Conservation (phyloP, 306 rosid genomes). For the Parietaria judaica region DNA sequence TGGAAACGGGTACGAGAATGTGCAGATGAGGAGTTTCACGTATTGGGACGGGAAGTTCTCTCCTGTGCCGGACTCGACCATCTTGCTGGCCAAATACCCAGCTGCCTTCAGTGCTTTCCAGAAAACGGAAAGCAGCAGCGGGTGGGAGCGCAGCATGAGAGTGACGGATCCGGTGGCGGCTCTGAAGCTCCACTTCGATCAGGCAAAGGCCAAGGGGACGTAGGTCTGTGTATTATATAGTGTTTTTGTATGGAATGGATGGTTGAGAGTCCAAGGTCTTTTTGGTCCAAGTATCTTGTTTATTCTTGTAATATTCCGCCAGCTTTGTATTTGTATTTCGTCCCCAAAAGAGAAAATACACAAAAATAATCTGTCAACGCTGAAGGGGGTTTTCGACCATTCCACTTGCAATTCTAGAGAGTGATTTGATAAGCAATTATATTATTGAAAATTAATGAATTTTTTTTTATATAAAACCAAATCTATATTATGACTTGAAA, state of each 20-base stretch:
- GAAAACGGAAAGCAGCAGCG: conserved; percentile 47
- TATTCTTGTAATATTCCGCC: conserved; percentile 56
- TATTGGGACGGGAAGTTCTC: conserved; percentile 66
- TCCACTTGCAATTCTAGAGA: too few relatives aligned
- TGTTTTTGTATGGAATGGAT: conserved; percentile 39
- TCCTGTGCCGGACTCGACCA: conserved; percentile 65
- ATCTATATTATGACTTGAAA: too few relatives aligned
- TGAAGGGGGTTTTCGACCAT: conserved; percentile 27
- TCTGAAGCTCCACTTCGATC: conserved; percentile 68
- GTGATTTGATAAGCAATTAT: too few relatives aligned
- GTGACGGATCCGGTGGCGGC: conserved; percentile 94
- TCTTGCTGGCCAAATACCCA: conserved; percentile 80
- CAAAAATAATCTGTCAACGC: conserved; percentile 56
- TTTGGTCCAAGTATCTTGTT: conserved; percentile 33
- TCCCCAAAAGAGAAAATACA: conserved; percentile 52
- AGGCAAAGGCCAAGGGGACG: conserved; percentile 66
- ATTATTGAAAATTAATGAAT: too few relatives aligned
- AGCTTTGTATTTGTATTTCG: conserved; percentile 73
- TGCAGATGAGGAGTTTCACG: conserved; percentile 47
- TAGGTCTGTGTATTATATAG: conserved; percentile 58
- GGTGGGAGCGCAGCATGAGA: conserved; percentile 56
- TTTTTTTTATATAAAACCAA: too few relatives aligned
- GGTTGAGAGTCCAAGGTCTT: conserved; percentile 29
- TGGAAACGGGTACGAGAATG: conserved; percentile 53
- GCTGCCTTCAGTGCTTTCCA: conserved; percentile 58